A percentile compares a stretch with the other conserved stretches of the same genome.
phyloP scores from a whole-genome alignment of 2,329 filamentous ascomycete species.

The Pochonia chlamydosporia region DNA sequence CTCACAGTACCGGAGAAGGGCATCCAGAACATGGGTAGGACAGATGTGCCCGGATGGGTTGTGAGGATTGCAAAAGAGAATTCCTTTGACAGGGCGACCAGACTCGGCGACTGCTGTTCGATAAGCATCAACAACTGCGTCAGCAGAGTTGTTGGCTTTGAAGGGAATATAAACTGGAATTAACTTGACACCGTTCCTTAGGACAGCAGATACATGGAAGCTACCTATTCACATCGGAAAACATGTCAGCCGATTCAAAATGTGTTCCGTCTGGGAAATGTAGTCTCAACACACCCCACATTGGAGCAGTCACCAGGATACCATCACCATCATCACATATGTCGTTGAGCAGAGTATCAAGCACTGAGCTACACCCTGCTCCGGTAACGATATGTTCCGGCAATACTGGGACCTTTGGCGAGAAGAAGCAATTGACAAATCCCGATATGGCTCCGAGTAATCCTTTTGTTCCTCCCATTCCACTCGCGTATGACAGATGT shows the following conservation, averaged over 20 bases:
- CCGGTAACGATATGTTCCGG: slow-evolving; percentile 7
- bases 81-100: slow-evolving; percentile 1
- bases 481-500: slow-evolving; percentile 5
- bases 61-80: slow-evolving; percentile 8
- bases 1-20: slow-evolving; percentile 3
- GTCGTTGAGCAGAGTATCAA: slow-evolving; percentile 6
- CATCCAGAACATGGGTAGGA: slow-evolving; percentile 4
- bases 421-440: slow-evolving; percentile 8
- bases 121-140: slow-evolving; percentile 4
- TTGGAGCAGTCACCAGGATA: slow-evolving; percentile 3
- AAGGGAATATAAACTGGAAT: slow-evolving; percentile 4
- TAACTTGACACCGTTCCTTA: slow-evolving; percentile 5
- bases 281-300: slow-evolving; percentile 6
- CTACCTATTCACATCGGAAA: neutral
- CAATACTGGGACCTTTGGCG: neutral
- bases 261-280: neutral
- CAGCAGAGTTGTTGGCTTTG: neutral
- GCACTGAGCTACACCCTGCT: slow-evolving; percentile 1
- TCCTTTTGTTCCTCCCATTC: slow-evolving; percentile 2
- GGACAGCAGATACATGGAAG: slow-evolving; percentile 7
- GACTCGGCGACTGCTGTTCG: neutral
- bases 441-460: neutral
- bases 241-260: neutral
- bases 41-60: slow-evolving; percentile 7
- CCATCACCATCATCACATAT: slow-evolving; percentile 7